These are phyloP conservation scores for Alnus glutinosa DNA, from an alignment of 306 rosid genomes.

Conservation along the genomic window DNA sequence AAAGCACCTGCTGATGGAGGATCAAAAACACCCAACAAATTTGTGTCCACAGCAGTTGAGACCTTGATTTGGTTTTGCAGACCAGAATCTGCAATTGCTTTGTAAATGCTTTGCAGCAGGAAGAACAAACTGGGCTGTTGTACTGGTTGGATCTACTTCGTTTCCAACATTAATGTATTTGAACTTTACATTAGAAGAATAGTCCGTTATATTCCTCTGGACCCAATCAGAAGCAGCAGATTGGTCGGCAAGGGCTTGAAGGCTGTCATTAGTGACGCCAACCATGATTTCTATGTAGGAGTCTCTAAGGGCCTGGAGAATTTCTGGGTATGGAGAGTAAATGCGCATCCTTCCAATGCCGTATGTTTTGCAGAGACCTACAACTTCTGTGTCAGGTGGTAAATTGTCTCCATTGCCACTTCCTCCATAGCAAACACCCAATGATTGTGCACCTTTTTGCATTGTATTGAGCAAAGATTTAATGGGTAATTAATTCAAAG, in stretches of 20 bases:
- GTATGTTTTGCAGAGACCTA: constrained; percentile 1
- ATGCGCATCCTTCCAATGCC: neutral
- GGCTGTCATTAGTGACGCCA: constrained; percentile 4
- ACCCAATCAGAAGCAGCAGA: constrained; percentile 27
- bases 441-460: neutral
- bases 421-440: constrained; percentile 7
- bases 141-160: neutral
- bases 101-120: constrained; percentile 22
- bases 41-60: constrained; percentile 2
- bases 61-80: constrained; percentile 19
- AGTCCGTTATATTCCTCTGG: constrained; percentile 12
- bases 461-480: neutral
- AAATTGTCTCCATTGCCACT: neutral
- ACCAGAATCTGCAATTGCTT: constrained; percentile 7
- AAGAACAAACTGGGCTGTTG: neutral
- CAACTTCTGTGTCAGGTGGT: neutral
- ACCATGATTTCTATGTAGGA: constrained; percentile 1
- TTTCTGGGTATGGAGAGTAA: neutral
- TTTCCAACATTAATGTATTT: constrained; percentile 24
- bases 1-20: constrained; percentile 34
- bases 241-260: neutral
- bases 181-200: constrained; percentile 8
- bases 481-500: neutral
- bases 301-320: neutral
- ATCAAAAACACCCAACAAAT: neutral